Conservation (phyloP, 176 grass and related monocot species). For the Cenchrus purpureus region DNA sequence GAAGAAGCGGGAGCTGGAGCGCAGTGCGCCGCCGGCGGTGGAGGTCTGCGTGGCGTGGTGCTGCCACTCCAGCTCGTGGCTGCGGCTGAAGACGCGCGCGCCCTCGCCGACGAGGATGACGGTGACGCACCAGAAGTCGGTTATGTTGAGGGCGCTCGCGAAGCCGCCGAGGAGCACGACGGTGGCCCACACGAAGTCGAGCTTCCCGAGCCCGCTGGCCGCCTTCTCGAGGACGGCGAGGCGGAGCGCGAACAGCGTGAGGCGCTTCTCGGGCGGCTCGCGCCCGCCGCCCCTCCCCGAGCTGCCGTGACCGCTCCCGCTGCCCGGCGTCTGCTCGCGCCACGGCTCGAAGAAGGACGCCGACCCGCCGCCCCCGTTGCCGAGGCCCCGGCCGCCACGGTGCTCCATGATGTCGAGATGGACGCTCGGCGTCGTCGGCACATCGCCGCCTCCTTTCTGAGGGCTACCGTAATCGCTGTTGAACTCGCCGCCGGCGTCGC, state of each 20-base stretch:
- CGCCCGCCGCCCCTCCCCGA: not conserved
- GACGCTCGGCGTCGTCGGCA: conserved; percentile 33
- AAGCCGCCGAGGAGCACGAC: conserved; percentile 71
- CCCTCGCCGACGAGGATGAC: conserved; percentile 72
- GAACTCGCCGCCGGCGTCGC: conserved; percentile 1
- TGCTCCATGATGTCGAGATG: conserved; percentile 8
- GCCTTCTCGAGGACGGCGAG: conserved; percentile 69
- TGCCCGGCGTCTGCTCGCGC: conserved; percentile 24
- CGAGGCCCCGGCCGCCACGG: not conserved
- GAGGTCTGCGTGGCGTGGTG: conserved; percentile 65
- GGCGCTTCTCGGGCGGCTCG: conserved; percentile 56
- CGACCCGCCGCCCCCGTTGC: conserved; percentile 12
- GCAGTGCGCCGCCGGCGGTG: conserved; percentile 32
- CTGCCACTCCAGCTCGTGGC: conserved; percentile 96
- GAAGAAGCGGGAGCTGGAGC: conserved; percentile 50
- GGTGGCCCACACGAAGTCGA: conserved; percentile 71
- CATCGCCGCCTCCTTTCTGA: not conserved
- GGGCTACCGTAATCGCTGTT: conserved; percentile 23
- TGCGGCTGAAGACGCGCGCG: conserved; percentile 73
- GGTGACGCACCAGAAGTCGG: conserved; percentile 75
- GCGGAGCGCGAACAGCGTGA: conserved; percentile 63
- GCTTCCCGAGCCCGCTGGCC: conserved; percentile 52
- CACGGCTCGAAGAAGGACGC: conserved; percentile 43
- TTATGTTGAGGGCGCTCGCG: conserved; percentile 12
- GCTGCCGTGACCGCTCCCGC: conserved; percentile 4